phyloP scores from a whole-genome alignment of 495 filamentous ascomycete species.

The Gamarada debralockiae region DNA sequence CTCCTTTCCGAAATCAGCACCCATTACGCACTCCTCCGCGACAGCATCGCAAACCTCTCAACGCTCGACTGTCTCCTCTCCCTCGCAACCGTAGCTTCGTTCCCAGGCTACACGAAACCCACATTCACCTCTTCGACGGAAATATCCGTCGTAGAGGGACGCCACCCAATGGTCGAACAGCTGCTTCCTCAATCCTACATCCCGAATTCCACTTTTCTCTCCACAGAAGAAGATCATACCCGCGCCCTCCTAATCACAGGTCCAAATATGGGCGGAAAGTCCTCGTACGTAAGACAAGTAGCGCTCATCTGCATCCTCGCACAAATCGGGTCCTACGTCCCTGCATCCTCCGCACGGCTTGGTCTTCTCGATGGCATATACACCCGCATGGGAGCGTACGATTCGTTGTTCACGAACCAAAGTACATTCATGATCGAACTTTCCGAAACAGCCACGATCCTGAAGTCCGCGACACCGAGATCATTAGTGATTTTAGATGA shows the following conservation, averaged over 20 bases:
- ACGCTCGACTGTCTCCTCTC: conserved; percentile 89
- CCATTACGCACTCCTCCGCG: conserved; percentile 84
- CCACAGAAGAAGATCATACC: conserved; percentile 49
- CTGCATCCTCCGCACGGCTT: conserved; percentile 66
- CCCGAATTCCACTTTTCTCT: conserved; percentile 78
- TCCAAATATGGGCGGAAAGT: conserved; percentile 99
- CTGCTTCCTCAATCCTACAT: conserved; percentile 85
- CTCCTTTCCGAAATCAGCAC: conserved; percentile 70
- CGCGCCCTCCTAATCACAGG: conserved; percentile 87
- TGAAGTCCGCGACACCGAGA: conserved; percentile 73
- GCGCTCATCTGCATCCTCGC: conserved; percentile 92
- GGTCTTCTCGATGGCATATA: conserved; percentile 89
- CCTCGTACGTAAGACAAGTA: conserved; percentile 86
- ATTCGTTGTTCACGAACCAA: conserved; percentile 95
- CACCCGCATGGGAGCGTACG: conserved; percentile 94
- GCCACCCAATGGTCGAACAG: conserved; percentile 96
- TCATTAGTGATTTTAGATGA: conserved; percentile 93
- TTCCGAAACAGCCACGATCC: conserved; percentile 83
- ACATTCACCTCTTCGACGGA: conserved; percentile 57
- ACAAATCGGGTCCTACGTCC: conserved; percentile 93
- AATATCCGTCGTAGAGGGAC: conserved; percentile 69
- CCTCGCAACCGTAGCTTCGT: conserved; percentile 73
- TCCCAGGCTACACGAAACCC: conserved; percentile 90
- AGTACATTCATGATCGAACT: conserved; percentile 98
- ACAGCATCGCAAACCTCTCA: conserved; percentile 81